Evolutionary conservation across 2,329 filamentous ascomycete genomes (phyloP).

Genomic region (Xylariaceae sp.): DNA sequence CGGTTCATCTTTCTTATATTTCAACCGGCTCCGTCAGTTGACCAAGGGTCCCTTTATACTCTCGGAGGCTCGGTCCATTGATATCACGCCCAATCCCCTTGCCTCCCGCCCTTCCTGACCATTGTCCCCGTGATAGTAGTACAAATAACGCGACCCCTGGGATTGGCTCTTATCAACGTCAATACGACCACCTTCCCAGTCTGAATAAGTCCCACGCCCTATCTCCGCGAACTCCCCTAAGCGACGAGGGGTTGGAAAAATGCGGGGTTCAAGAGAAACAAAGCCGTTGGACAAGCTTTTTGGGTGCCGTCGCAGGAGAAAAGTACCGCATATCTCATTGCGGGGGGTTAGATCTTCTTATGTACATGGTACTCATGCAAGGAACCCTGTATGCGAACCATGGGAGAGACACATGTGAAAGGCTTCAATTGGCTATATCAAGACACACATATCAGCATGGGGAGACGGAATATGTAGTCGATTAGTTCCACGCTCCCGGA

Average conservation of each 20-base stretch:
- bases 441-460: neutral
- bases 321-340: neutral
- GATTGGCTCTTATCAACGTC: constrained; percentile 1
- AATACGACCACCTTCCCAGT: constrained; percentile 17
- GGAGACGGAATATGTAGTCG: neutral
- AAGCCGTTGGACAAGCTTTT: neutral
- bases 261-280: constrained; percentile 12
- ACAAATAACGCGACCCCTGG: neutral
- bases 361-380: no score
- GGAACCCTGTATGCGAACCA: no score
- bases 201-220: constrained; percentile 7
- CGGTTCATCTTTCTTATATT: neutral
- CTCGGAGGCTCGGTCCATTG: neutral
- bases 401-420: neutral
- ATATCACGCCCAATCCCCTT: neutral
- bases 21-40: neutral
- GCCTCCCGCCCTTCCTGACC: neutral
- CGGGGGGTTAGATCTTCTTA: neutral
- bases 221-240: neutral
- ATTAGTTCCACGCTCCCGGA: neutral
- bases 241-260: constrained; percentile 5
- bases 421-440: neutral
- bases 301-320: neutral
- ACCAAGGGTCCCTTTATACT: neutral
- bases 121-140: neutral